Evolutionary conservation across 2,329 filamentous ascomycete species (phyloP).

Genomic region (Fusarium papillatum): DNA sequence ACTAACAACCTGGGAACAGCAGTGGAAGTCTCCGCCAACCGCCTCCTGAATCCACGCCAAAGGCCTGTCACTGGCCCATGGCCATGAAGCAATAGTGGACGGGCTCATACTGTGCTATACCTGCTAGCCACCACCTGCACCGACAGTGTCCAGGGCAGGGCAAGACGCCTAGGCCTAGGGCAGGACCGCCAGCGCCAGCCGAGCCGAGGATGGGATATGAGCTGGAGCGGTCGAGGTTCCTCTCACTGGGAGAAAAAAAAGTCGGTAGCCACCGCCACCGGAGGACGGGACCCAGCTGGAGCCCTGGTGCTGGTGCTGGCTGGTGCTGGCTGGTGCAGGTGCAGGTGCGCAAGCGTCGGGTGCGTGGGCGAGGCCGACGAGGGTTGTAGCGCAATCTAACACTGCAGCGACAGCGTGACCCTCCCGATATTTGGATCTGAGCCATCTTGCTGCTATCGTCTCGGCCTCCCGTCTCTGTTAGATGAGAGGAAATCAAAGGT

Average conservation of each 20-base stretch:
- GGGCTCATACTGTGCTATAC: conserved; percentile 1
- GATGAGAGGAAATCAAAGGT: conserved; percentile 38
- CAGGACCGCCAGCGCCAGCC: neutral
- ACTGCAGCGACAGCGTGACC: conserved; percentile 40
- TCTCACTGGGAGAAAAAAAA: conserved; percentile 14
- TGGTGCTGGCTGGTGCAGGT: neutral
- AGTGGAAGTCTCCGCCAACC: conserved; percentile 15
- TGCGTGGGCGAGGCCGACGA: conserved; percentile 4
- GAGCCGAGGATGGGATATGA: conserved; percentile 7
- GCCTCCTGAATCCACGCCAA: conserved; percentile 32
- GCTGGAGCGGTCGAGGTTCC: conserved; percentile 14
- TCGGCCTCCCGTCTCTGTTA: conserved; percentile 35
- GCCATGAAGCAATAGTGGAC: neutral
- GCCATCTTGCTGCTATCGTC: conserved; percentile 35
- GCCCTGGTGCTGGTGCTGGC: neutral
- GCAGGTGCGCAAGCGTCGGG: neutral
- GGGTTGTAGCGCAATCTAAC: conserved; percentile 37
- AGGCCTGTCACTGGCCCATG: conserved; percentile 1
- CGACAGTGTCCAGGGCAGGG: conserved; percentile 2
- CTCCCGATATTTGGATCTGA: conserved; percentile 36
- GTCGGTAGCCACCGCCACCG: conserved; percentile 36
- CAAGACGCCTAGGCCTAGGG: neutral
- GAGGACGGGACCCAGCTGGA: conserved; percentile 9
- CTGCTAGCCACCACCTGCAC: neutral
- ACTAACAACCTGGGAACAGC: conserved; percentile 14